Base-by-base conservation (phyloP, 2,329 filamentous ascomycete genomes). In the Karstenula rhodostoma region DNA sequence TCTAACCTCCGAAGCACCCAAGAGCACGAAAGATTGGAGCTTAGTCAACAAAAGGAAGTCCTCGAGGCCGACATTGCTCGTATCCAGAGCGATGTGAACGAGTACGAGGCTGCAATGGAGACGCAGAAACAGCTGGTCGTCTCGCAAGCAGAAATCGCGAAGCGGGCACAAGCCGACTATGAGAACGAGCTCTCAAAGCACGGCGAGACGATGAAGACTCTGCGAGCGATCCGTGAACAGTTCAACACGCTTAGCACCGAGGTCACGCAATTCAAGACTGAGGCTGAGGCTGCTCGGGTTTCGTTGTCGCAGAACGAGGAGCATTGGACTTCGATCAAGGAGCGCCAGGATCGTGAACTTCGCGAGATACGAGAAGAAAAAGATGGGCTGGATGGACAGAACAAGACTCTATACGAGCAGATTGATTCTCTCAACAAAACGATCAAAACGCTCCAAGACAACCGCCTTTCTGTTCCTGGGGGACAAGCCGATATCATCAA, bases 161-260 rank as follows among this genome's bases (percentile, higher is more conserved):
- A 93, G 56, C 91, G 93, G 76, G 93, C 95, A 3, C 95, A 99
- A 75, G 90, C 96, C 73, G 94, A 95, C 68, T 99, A 99, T 74
- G 96, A 99, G 77, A 89, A 89, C 64, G 95, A 99, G 77, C 85
- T 99, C 12, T 87, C 97, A 71, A 97, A 95, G 81, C 95, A 99
- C 78, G 94, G 94, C 1, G 93, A 97, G 67, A 95, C 94, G n/a
- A 92, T 94, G 13, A 94, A 93, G 78, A 87, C 88, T 37, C 84
- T 97, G 15, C 93, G 96, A 68, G 85, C 85, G 56, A 83, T 97
- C 51, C 91, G 95, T 54, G 83, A 84, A 4, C 93, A 98, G 66
- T 87, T 91, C 77, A 95, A 96, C 71, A 84, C 92, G 67, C 80
- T 98, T 62, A 94, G 92, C 79, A 90, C 91, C 0, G 87, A 96